Evolutionary conservation across 768 basidiomycete genomes (phyloP).

Genomic region (Tylopilus subfusipes): DNA sequence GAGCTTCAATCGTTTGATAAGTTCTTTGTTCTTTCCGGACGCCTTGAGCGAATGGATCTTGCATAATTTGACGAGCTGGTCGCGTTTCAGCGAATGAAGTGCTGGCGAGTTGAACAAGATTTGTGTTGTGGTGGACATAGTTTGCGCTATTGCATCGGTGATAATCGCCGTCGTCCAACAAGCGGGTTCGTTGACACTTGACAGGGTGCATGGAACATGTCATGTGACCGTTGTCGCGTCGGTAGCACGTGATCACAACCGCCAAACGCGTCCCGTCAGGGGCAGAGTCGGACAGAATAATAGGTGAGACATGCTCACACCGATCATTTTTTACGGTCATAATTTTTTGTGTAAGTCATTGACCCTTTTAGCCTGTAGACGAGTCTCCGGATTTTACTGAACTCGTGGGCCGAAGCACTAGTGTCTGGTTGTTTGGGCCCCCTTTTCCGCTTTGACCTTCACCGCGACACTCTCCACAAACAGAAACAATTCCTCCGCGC

Average conservation of each 20-base stretch:
- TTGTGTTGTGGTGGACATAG: constrained; percentile 72
- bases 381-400: background rate
- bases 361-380: background rate
- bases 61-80: constrained; percentile 82
- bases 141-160: constrained; percentile 23
- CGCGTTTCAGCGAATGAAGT: constrained; percentile 76
- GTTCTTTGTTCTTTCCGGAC: constrained; percentile 71
- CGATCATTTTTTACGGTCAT: background rate
- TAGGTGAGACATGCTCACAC: constrained; percentile 13
- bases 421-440: constrained; percentile 8
- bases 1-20: constrained; percentile 63
- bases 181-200: constrained; percentile 17
- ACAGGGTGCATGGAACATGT: background rate
- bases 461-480: constrained; percentile 10
- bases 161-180: background rate
- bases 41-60: constrained; percentile 80
- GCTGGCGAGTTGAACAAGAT: constrained; percentile 85
- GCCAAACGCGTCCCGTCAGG: constrained; percentile 3
- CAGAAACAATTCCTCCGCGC: background rate
- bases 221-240: constrained; percentile 20
- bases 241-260: constrained; percentile 11
- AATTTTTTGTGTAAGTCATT: background rate
- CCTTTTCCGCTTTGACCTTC: constrained; percentile 12
- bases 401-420: background rate
- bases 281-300: constrained; percentile 5